Evolutionary conservation across 129 eudicot genomes (phyloP).

Genomic region (Flaveria trinervia): DNA sequence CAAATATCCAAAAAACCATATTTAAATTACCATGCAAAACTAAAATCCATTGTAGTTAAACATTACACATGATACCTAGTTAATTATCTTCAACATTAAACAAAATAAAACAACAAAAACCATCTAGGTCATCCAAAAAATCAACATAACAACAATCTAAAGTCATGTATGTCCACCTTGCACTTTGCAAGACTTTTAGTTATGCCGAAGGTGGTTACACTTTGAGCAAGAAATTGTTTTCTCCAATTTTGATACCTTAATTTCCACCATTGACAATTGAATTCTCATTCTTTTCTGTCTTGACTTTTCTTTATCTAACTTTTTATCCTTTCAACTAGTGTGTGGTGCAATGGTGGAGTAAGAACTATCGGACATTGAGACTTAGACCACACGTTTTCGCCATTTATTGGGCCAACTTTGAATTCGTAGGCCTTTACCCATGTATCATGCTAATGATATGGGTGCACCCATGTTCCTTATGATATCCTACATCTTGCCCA

Average conservation of each 20-base stretch:
- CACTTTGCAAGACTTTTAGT: background rate
- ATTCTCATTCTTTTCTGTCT: background rate
- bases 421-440: background rate
- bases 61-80: too few relatives aligned
- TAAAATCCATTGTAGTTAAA: too few relatives aligned
- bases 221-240: background rate
- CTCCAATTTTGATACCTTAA: background rate
- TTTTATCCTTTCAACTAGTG: background rate
- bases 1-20: too few relatives aligned
- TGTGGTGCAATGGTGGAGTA: background rate
- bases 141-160: too few relatives aligned
- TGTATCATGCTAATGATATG: background rate
- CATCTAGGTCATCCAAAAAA: too few relatives aligned
- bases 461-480: background rate
- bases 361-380: background rate
- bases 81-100: too few relatives aligned
- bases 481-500: background rate
- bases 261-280: background rate
- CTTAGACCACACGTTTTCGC: background rate
- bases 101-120: too few relatives aligned
- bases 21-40: too few relatives aligned
- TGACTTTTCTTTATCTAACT: background rate
- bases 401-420: background rate
- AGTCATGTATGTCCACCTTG: background rate
- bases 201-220: background rate